Evolutionary conservation across 176 grass and related monocot genomes (phyloP).

Genomic region (Carex littledalei): DNA sequence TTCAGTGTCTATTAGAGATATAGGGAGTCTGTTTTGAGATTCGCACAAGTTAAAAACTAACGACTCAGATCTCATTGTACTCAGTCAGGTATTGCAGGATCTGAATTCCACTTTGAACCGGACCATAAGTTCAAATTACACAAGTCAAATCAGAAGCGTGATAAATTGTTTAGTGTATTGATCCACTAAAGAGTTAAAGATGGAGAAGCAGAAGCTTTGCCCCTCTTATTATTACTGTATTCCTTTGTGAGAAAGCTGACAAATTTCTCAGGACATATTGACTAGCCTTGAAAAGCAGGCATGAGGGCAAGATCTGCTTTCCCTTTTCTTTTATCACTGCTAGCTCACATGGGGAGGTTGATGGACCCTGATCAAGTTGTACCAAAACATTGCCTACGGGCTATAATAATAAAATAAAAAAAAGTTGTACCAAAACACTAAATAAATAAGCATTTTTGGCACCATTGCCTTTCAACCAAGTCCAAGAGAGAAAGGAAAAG

Average conservation of each 20-base stretch:
- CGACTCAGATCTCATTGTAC: too few species aligned
- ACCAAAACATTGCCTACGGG: neutral
- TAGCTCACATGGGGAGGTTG: slow-evolving; percentile 24
- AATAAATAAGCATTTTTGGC: slow-evolving; percentile 19
- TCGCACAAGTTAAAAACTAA: too few species aligned
- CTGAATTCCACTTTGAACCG: too few species aligned
- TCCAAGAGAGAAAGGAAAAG: neutral
- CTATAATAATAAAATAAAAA: too few species aligned
- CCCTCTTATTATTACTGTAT: neutral
- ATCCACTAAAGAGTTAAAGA: neutral
- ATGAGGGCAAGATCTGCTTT: slow-evolving; percentile 17
- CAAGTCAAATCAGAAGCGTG: neutral
- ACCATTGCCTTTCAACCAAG: slow-evolving; percentile 10
- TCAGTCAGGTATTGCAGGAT: too few species aligned
- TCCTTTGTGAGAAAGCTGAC: slow-evolving; percentile 15
- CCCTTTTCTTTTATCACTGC: slow-evolving; percentile 1
- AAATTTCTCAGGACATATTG: slow-evolving; percentile 16
- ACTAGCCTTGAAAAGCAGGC: slow-evolving; percentile 8
- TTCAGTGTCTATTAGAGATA: too few species aligned
- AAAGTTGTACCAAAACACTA: neutral
- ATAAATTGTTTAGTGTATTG: neutral
- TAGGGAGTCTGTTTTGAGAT: too few species aligned
- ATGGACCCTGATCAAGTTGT: slow-evolving; percentile 13
- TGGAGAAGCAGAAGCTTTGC: neutral
- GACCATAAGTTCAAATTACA: neutral